Conservation (phyloP, 1,139 yeast species). For the Geotrichum histeridarum region DNA sequence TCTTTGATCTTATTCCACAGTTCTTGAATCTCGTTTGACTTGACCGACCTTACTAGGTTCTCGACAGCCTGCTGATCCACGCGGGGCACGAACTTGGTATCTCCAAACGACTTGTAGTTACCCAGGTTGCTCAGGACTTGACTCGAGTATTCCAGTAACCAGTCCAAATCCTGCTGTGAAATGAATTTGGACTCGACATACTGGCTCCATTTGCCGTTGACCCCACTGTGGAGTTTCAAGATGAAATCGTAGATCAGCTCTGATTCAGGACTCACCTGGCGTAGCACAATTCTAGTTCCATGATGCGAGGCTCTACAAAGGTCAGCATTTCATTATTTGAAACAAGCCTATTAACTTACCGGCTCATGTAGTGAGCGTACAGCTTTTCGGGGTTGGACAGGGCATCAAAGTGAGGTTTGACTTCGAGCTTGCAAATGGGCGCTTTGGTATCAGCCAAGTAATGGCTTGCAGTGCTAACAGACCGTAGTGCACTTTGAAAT, state of each 20-base stretch:
- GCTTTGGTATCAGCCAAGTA: constrained; percentile 46
- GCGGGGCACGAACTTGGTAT: constrained; percentile 73
- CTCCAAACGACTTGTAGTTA: constrained; percentile 86
- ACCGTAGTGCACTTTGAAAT: too few species aligned
- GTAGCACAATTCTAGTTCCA: constrained; percentile 72
- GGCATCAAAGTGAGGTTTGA: constrained; percentile 44
- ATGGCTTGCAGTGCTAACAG: background rate
- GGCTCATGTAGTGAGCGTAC: constrained; percentile 67
- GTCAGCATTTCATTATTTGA: background rate
- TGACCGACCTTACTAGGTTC: background rate
- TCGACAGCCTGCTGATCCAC: constrained; percentile 43
- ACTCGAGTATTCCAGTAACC: constrained; percentile 70
- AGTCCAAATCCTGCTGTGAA: constrained; percentile 23
- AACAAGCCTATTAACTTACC: background rate
- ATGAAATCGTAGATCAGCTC: constrained; percentile 69
- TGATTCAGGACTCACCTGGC: constrained; percentile 79
- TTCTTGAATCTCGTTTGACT: constrained; percentile 33
- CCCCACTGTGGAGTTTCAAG: constrained; percentile 54
- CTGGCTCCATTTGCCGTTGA: constrained; percentile 17
- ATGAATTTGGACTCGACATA: background rate
- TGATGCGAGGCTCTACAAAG: constrained; percentile 69
- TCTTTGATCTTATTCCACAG: constrained; percentile 46
- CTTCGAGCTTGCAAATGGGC: constrained; percentile 38
- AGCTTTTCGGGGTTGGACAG: constrained; percentile 50
- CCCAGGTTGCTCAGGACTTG: constrained; percentile 79